Base-by-base conservation (phyloP, 495 filamentous ascomycete genomes). In the Collariella sp. region DNA sequence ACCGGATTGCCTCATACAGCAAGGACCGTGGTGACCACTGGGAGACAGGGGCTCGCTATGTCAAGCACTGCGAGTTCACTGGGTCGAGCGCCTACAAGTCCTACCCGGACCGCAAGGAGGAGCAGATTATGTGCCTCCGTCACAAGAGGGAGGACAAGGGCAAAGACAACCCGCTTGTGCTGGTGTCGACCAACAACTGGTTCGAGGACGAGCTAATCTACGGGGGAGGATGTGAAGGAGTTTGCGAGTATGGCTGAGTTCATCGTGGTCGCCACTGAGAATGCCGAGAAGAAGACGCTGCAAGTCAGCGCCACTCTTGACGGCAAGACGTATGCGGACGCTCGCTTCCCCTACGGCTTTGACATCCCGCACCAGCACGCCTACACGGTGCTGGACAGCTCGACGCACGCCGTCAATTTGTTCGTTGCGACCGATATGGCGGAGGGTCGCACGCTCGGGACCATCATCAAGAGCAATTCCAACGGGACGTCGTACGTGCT, bases 191-290 rank as follows among this genome's bases (percentile, higher is more conserved):
- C 60, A 76, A 86, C 48, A 79, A 90, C 52, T 87, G 81, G 69
- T 91, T 93, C 61, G 72, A 76, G n/a, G 76, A 81, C 23, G 67
- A 70, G 22, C 65, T 76, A 26, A 71, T 78, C 1, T 75, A 77
- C 35, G 80, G 85, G n/a, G 63, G 70, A 79, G 6, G 78, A 89
- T 53, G 84, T 96, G 53, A 83, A 85, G 39, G 82, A 85, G 42
- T 97, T 91, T 68, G 91, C 89, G 5, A 94, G 84, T 23, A 95
- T 94, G 89, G 80, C 85, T 20, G 91, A 96, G 59, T 99, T 93
- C 70, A 88, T 97, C 62, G 79, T 99, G 40, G 89, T 95, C 33
- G 93, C 93, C 2, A 81, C 82, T 31, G 79, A 82, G 62, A 77
- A 84, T 23, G 66, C 74, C 19, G 79, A 87, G 24, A 76, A 79